Conservation (phyloP, 345 rosid genomes). For the Mangifera indica region DNA sequence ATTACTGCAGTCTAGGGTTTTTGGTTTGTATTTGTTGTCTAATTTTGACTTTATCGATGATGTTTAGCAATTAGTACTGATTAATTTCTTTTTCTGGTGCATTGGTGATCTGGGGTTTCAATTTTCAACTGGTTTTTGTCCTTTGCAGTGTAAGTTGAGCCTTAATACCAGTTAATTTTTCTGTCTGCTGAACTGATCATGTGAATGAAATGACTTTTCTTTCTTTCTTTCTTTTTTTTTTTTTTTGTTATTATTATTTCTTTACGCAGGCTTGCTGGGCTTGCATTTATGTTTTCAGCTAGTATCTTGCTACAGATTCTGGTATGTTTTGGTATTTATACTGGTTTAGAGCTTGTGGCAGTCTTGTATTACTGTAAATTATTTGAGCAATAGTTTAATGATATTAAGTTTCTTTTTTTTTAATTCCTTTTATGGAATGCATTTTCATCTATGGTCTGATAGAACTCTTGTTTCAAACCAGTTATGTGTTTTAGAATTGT, state of each 20-base stretch:
- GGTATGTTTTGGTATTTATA: conserved; percentile 38
- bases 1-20: not conserved
- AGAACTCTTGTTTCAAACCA: not conserved
- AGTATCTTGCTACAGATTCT: conserved; percentile 85
- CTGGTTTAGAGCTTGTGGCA: not conserved
- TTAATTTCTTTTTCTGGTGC: conserved; percentile 12
- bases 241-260: not conserved
- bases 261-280: conserved; percentile 79
- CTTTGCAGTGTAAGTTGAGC: conserved; percentile 65
- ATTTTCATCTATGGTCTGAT: not conserved
- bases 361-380: not conserved
- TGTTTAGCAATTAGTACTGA: conserved; percentile 13
- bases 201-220: conserved; percentile 16
- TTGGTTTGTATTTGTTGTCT: not conserved
- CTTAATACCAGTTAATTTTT: conserved; percentile 12
- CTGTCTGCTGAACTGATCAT: not conserved
- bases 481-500: not conserved
- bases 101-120: conserved; percentile 22
- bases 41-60: not conserved
- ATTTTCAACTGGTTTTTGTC: conserved; percentile 20
- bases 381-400: not conserved
- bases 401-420: not conserved
- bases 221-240: no score
- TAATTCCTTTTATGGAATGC: not conserved
- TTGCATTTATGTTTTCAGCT: conserved; percentile 94